phyloP scores from a whole-genome alignment of 192 early-diverging fungal species.

The Mortierella hygrophila region DNA sequence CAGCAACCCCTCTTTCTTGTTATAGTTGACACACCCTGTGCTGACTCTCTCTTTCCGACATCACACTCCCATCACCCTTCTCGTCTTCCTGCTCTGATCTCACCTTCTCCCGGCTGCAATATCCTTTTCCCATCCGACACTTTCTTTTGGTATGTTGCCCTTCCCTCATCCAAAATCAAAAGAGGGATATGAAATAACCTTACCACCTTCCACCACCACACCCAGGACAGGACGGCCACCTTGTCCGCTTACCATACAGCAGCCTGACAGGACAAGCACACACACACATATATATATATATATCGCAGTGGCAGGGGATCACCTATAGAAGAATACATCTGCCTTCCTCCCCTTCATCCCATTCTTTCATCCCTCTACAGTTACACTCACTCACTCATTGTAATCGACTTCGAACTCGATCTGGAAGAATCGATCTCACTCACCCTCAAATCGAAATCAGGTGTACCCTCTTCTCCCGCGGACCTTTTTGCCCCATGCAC shows the following conservation, averaged over 20 bases:
- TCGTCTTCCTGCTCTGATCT: slow-evolving; percentile 5
- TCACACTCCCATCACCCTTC: not conserved
- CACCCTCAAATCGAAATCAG: not conserved
- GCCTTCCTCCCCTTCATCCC: no score
- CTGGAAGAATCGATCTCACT: slow-evolving; percentile 16
- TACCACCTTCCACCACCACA: no score
- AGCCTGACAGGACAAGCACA: no score
- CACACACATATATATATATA: no score
- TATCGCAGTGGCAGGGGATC: no score
- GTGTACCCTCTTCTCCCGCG: slow-evolving; percentile 1
- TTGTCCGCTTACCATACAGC: no score
- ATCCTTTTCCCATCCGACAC: not conserved
- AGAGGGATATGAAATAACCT: no score
- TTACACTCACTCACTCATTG: not conserved
- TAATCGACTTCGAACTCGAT: not conserved
- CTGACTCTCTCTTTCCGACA: not conserved
- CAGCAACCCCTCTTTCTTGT: not conserved
- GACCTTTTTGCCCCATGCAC: not conserved
- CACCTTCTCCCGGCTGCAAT: not conserved
- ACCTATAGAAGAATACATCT: no score
- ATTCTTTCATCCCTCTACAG: not conserved
- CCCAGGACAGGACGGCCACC: no score
- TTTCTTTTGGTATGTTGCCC: no score
- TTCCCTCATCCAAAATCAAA: no score
- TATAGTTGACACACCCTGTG: no score